A percentile compares a stretch with the other conserved stretches of the same genome.
Conservation (phyloP, 768 basidiomycete genomes). For the Rhizopogon sp. region DNA sequence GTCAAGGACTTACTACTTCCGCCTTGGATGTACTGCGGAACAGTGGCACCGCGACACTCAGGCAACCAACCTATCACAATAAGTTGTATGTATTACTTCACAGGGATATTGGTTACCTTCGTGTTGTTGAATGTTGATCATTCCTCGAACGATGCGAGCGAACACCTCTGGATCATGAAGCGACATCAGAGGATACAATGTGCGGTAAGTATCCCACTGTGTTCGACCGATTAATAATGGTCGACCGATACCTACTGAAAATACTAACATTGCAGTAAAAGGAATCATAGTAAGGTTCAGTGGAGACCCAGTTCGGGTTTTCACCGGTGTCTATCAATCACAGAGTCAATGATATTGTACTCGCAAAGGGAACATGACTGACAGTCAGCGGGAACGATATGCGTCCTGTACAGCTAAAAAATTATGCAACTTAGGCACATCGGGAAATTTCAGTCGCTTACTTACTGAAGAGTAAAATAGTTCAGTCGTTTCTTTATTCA, state of each 20-base stretch:
- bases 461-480: slow-evolving; percentile 58
- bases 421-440: not conserved
- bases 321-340: slow-evolving; percentile 49
- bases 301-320: slow-evolving; percentile 59
- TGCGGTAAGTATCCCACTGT: slow-evolving; percentile 65
- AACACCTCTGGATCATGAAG: slow-evolving; percentile 59
- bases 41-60: slow-evolving; percentile 56
- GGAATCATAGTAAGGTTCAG: slow-evolving; percentile 63
- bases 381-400: slow-evolving; percentile 65
- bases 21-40: slow-evolving; percentile 50
- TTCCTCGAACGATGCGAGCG: slow-evolving; percentile 54
- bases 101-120: slow-evolving; percentile 37
- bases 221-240: not conserved
- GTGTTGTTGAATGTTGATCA: slow-evolving; percentile 63
- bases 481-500: slow-evolving; percentile 42
- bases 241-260: not conserved
- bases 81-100: not conserved
- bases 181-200: slow-evolving; percentile 57
- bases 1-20: slow-evolving; percentile 46
- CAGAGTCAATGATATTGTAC: not conserved
- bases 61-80: slow-evolving; percentile 52
- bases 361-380: slow-evolving; percentile 12
- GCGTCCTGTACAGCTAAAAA: slow-evolving; percentile 49
- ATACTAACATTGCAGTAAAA: slow-evolving; percentile 60
- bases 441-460: slow-evolving; percentile 9